Conservation (phyloP, 805 yeast species). For the Kuraishia piskuri region DNA sequence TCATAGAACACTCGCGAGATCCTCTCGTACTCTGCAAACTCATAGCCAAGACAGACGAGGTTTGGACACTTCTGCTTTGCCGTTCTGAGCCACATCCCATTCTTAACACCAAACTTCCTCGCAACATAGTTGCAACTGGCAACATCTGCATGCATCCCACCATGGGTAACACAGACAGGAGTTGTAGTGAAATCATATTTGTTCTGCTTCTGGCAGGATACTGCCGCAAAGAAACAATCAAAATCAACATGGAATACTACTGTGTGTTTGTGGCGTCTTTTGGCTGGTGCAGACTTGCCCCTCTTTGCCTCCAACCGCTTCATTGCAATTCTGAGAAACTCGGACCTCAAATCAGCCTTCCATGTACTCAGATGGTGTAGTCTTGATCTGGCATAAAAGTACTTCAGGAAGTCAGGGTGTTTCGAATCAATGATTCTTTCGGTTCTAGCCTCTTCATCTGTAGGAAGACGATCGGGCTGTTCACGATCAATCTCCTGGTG, state of each 20-base stretch:
- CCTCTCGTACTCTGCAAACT: conserved; percentile 63
- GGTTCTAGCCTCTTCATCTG: not conserved
- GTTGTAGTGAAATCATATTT: conserved; percentile 36
- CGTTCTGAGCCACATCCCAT: conserved; percentile 83
- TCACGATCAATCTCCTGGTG: too few species aligned
- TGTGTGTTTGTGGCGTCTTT: conserved; percentile 7
- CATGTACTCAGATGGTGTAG: conserved; percentile 83
- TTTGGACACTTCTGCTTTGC: conserved; percentile 60
- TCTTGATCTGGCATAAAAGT: conserved; percentile 74
- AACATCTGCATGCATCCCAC: conserved; percentile 60
- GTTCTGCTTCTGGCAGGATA: conserved; percentile 46
- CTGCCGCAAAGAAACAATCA: conserved; percentile 91
- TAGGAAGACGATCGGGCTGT: not conserved
- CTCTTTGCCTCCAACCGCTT: conserved; percentile 9
- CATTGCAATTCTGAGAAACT: conserved; percentile 44
- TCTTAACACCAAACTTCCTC: conserved; percentile 62
- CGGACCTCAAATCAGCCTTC: conserved; percentile 66
- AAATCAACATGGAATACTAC: conserved; percentile 78
- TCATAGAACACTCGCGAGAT: conserved; percentile 60
- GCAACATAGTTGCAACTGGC: conserved; percentile 93
- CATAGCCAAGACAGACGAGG: conserved; percentile 56
- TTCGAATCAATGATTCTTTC: conserved; percentile 42
- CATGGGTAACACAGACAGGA: conserved; percentile 60
- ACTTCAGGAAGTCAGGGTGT: conserved; percentile 65
- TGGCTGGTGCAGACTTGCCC: conserved; percentile 1